phyloP scores from a whole-genome alignment of 2,329 filamentous ascomycete genomes.

The Paramyrothecium sp. region DNA sequence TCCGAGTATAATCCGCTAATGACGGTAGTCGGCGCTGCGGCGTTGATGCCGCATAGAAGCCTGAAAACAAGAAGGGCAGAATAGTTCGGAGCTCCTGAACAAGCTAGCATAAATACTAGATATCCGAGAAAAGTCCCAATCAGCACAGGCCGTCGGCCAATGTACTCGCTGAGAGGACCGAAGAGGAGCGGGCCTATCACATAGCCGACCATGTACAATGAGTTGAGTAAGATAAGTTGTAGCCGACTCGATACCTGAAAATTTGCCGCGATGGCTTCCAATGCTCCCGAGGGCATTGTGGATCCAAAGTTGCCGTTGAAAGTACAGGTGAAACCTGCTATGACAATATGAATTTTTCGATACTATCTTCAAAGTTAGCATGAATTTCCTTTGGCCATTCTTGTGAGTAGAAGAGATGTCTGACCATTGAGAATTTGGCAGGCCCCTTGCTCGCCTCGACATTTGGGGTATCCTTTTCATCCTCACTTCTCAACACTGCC shows the following conservation, averaged over 20 bases:
- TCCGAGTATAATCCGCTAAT: slow-evolving; percentile 31
- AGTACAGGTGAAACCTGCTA: slow-evolving; percentile 32
- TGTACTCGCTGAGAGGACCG: slow-evolving; percentile 31
- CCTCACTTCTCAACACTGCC: slow-evolving; percentile 10
- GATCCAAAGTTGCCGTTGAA: slow-evolving; percentile 34
- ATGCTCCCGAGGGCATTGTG: slow-evolving; percentile 31
- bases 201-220: slow-evolving; percentile 32
- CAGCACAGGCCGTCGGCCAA: slow-evolving; percentile 29
- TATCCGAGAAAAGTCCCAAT: slow-evolving; percentile 30
- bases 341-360: slow-evolving; percentile 29
- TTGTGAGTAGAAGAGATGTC: not conserved
- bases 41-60: slow-evolving; percentile 28
- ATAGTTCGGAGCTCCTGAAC: slow-evolving; percentile 41
- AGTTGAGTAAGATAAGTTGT: slow-evolving; percentile 32
- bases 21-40: slow-evolving; percentile 30
- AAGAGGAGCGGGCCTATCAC: slow-evolving; percentile 32
- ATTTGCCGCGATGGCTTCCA: slow-evolving; percentile 25
- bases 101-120: slow-evolving; percentile 28
- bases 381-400: slow-evolving; percentile 4
- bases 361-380: slow-evolving; percentile 13
- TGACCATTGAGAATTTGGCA: slow-evolving; percentile 26
- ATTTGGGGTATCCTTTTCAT: not conserved
- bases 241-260: slow-evolving; percentile 22
- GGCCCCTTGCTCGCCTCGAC: slow-evolving; percentile 15
- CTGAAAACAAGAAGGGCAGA: slow-evolving; percentile 41